A percentile compares a stretch with the other conserved stretches of the same genome.
These are phyloP conservation scores for Ballota nigra DNA, from an alignment of 257 asterid genomes.

Conservation along the genomic window DNA sequence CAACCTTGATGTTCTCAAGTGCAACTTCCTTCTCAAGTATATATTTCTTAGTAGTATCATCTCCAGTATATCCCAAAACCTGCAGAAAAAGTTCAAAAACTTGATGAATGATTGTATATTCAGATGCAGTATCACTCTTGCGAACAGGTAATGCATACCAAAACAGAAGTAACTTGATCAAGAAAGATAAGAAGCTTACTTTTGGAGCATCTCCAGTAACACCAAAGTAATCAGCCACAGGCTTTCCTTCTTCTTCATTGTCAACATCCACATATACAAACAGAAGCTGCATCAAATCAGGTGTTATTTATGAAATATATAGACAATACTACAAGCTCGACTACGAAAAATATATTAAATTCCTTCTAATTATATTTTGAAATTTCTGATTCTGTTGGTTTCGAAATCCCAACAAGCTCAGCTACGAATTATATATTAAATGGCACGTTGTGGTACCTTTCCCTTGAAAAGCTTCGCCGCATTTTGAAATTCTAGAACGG, in stretches of 20 bases:
- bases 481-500: conserved; percentile 68
- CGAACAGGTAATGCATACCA: conserved; percentile 1
- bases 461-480: conserved; percentile 91
- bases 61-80: conserved; percentile 68
- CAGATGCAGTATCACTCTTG: not conserved
- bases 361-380: not conserved
- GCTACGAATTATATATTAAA: not conserved
- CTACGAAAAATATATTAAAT: too few species aligned
- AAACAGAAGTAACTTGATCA: conserved; percentile 20
- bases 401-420: conserved; percentile 1
- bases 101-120: conserved; percentile 19
- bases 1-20: conserved; percentile 72
- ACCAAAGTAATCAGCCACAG: conserved; percentile 89
- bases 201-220: conserved; percentile 63
- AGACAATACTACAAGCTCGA: not conserved
- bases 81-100: conserved; percentile 28
- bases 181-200: conserved; percentile 41
- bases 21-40: conserved; percentile 56
- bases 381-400: conserved; percentile 6
- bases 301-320: conserved; percentile 8
- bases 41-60: conserved; percentile 62
- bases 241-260: conserved; percentile 82
- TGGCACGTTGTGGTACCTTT: conserved; percentile 53
- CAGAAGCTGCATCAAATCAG: conserved; percentile 53
- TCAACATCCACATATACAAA: conserved; percentile 70